Percentiles rank a stretch among this genome's conserved stretches.
These are phyloP conservation scores for Penicillium aurantiogriseum DNA, from an alignment of 2,329 filamentous ascomycete species.

Conservation along the genomic window DNA sequence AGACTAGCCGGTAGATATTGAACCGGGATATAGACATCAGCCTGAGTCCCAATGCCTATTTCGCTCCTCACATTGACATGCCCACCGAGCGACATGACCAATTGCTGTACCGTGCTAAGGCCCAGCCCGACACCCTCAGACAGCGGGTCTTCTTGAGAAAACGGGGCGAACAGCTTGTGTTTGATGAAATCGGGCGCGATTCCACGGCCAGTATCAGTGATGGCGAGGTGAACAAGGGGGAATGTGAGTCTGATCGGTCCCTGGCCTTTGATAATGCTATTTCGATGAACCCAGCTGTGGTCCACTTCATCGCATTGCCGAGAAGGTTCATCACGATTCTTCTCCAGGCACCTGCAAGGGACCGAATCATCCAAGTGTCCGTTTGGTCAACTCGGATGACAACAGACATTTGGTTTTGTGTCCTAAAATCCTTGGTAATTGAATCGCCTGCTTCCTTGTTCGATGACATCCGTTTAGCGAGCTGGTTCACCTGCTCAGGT, in stretches of 20 bases:
- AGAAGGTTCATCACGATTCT: slow-evolving; percentile 41
- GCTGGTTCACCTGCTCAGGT: slow-evolving; percentile 12
- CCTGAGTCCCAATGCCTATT: slow-evolving; percentile 21
- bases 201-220: slow-evolving; percentile 63
- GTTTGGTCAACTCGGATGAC: slow-evolving; percentile 30
- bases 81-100: slow-evolving; percentile 57
- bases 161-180: slow-evolving; percentile 51
- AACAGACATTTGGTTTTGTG: slow-evolving; percentile 23
- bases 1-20: not conserved
- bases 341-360: slow-evolving; percentile 31
- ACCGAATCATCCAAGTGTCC: slow-evolving; percentile 31
- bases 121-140: slow-evolving; percentile 61
- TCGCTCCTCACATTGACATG: slow-evolving; percentile 53
- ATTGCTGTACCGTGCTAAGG: slow-evolving; percentile 57
- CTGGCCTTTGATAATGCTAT: slow-evolving; percentile 25
- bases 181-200: slow-evolving; percentile 61
- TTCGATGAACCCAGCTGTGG: slow-evolving; percentile 32
- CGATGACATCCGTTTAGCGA: slow-evolving; percentile 5
- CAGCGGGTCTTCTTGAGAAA: slow-evolving; percentile 59
- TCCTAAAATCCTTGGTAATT: not conserved
- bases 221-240: slow-evolving; percentile 38
- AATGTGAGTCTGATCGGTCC: slow-evolving; percentile 9
- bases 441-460: slow-evolving; percentile 42
- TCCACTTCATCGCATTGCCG: slow-evolving; percentile 41
- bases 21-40: slow-evolving; percentile 30